Percentiles rank a stretch among this genome's conserved stretches.
Evolutionary conservation across 2,329 filamentous ascomycete species (phyloP).

Genomic region (Aspergillus phoenicis): DNA sequence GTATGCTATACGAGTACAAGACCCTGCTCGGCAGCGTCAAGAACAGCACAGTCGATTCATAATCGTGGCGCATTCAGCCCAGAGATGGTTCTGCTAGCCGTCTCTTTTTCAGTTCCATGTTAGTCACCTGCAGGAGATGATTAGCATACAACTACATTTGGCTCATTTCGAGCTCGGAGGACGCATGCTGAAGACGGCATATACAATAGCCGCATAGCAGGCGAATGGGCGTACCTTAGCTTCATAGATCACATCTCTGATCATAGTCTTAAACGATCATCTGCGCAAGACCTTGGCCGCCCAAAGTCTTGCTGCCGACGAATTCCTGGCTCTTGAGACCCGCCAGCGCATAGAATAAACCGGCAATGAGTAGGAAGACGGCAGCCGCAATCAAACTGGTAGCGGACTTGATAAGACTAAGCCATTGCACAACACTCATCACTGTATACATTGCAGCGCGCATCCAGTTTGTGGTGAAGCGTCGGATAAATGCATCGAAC

Average conservation of each 20-base stretch:
- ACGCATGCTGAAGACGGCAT: neutral
- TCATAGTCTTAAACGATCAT: slow-evolving; percentile 76
- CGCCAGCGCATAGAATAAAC: slow-evolving; percentile 69
- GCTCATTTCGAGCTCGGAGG: neutral
- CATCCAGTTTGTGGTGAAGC: slow-evolving; percentile 95
- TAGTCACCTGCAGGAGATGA: neutral
- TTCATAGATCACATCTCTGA: neutral
- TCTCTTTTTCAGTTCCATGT: slow-evolving; percentile 5
- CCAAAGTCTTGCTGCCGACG: slow-evolving; percentile 82
- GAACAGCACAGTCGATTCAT: slow-evolving; percentile 25
- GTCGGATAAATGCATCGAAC: slow-evolving; percentile 88
- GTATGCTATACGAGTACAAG: slow-evolving; percentile 26
- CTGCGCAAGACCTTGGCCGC: slow-evolving; percentile 89
- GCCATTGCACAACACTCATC: slow-evolving; percentile 83
- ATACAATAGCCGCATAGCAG: neutral
- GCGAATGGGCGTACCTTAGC: neutral
- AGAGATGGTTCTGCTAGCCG: slow-evolving; percentile 12
- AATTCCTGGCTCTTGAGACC: slow-evolving; percentile 51
- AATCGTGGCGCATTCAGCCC: slow-evolving; percentile 25
- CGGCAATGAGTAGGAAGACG: slow-evolving; percentile 75
- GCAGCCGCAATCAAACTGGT: slow-evolving; percentile 85
- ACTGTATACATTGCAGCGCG: slow-evolving; percentile 81
- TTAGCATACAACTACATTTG: neutral
- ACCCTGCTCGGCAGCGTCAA: slow-evolving; percentile 16
- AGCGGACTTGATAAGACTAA: slow-evolving; percentile 67